phyloP scores from a whole-genome alignment of 805 yeast genomes.

The Saturnispora quitensis region DNA sequence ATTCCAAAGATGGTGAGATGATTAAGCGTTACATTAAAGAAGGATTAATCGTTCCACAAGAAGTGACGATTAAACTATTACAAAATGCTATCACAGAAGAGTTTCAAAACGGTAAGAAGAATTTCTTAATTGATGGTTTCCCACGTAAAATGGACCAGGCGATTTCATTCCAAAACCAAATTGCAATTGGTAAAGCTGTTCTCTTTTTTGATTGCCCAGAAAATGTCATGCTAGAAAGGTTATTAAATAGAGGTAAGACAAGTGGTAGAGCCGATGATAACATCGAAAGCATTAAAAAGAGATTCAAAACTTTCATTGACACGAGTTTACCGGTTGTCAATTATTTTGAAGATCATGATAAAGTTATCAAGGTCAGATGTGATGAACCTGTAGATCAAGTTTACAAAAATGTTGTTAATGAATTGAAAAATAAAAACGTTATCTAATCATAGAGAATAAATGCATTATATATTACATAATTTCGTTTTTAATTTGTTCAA shows the following conservation, averaged over 20 bases:
- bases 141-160: constrained; percentile 99
- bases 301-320: constrained; percentile 78
- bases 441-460: constrained; percentile 6
- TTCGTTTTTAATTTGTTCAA: constrained; percentile 17
- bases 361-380: constrained; percentile 73
- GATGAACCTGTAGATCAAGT: constrained; percentile 76
- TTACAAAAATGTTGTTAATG: constrained; percentile 55
- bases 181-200: constrained; percentile 62
- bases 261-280: constrained; percentile 93
- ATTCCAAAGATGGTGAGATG: constrained; percentile 76
- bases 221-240: constrained; percentile 70
- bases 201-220: constrained; percentile 79
- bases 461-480: background rate
- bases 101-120: constrained; percentile 39
- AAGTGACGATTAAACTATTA: constrained; percentile 75
- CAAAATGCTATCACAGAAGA: constrained; percentile 65
- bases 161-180: constrained; percentile 71
- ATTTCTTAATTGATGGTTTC: constrained; percentile 88
- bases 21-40: constrained; percentile 78
- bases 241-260: constrained; percentile 87
- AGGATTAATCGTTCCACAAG: constrained; percentile 91
- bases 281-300: constrained; percentile 78
- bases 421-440: constrained; percentile 41
- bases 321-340: constrained; percentile 94
- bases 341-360: constrained; percentile 60